Percentiles rank a stretch among this genome's conserved stretches.
Conservation (phyloP, 139 green algal genomes). For the Klebsormidium nitens region DNA sequence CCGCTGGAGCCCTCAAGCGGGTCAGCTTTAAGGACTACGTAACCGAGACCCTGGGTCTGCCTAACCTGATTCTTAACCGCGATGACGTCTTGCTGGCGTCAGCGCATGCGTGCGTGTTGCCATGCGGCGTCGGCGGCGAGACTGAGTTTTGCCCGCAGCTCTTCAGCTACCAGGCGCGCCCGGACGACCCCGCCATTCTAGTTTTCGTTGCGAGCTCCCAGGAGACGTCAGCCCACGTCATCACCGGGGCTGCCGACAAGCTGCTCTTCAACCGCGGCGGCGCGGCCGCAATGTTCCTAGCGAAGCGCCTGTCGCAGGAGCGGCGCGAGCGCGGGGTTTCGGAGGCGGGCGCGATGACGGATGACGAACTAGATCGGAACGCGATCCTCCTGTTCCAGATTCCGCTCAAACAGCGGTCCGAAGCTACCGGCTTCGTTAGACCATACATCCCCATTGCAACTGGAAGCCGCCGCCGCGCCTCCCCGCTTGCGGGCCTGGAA, state of each 20-base stretch:
- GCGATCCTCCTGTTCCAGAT: conserved; percentile 14
- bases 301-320: not conserved
- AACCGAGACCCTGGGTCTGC: too few species aligned
- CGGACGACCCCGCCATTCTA: not conserved
- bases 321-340: conserved; percentile 1
- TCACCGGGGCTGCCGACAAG: not conserved
- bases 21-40: too few species aligned
- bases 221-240: not conserved
- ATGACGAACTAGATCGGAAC: conserved; percentile 3
- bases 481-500: too few species aligned
- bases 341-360: conserved; percentile 5
- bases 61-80: too few species aligned
- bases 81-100: too few species aligned
- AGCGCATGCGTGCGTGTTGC: conserved; percentile 4
- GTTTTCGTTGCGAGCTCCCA: conserved; percentile 3
- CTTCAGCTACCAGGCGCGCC: not conserved
- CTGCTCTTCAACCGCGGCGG: conserved; percentile 4
- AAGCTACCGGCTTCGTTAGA: too few species aligned
- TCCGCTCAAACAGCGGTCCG: too few species aligned
- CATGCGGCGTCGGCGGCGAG: not conserved
- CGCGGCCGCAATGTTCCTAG: not conserved
- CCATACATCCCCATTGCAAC: too few species aligned
- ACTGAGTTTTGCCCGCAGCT: not conserved
- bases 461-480: too few species aligned
- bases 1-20: too few species aligned